Conservation (phyloP, 1,284 basidiomycete genomes). For the Trametes hirsuta region DNA sequence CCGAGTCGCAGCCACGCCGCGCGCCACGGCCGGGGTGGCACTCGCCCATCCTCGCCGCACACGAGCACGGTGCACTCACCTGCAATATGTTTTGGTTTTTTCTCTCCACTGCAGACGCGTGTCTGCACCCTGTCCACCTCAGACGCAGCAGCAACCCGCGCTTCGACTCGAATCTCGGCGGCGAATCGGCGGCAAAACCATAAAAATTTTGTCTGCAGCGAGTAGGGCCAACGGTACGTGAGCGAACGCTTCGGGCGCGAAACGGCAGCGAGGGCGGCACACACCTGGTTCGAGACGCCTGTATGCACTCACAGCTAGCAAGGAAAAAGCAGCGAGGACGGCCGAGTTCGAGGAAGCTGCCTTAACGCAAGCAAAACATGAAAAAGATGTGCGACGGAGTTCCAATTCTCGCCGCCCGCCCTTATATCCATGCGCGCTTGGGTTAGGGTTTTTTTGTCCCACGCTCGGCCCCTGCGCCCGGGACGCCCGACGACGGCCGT, state of each 20-base stretch:
- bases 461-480: slow-evolving; percentile 16
- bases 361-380: slow-evolving; percentile 28
- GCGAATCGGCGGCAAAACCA: slow-evolving; percentile 29
- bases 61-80: slow-evolving; percentile 14
- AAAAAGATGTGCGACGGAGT: slow-evolving; percentile 26
- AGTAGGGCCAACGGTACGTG: background rate
- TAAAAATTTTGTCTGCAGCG: slow-evolving; percentile 24
- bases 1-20: slow-evolving; percentile 11
- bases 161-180: slow-evolving; percentile 25
- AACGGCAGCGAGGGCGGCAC: background rate
- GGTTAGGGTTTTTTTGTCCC: slow-evolving; percentile 23
- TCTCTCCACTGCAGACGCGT: slow-evolving; percentile 25
- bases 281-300: slow-evolving; percentile 22
- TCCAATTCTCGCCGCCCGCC: slow-evolving; percentile 9
- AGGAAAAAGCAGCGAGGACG: slow-evolving; percentile 24
- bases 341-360: slow-evolving; percentile 26
- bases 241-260: background rate
- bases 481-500: slow-evolving; percentile 12
- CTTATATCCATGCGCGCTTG: slow-evolving; percentile 15
- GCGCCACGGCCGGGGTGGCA: background rate
- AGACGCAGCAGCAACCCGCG: slow-evolving; percentile 21
- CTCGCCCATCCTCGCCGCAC: slow-evolving; percentile 1
- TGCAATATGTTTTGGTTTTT: slow-evolving; percentile 20
- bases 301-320: slow-evolving; percentile 24
- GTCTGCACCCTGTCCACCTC: slow-evolving; percentile 21